A percentile compares a stretch with the other conserved stretches of the same genome.
Evolutionary conservation across 306 rosid species (phyloP).

Genomic region (Cucurbita moschata): DNA sequence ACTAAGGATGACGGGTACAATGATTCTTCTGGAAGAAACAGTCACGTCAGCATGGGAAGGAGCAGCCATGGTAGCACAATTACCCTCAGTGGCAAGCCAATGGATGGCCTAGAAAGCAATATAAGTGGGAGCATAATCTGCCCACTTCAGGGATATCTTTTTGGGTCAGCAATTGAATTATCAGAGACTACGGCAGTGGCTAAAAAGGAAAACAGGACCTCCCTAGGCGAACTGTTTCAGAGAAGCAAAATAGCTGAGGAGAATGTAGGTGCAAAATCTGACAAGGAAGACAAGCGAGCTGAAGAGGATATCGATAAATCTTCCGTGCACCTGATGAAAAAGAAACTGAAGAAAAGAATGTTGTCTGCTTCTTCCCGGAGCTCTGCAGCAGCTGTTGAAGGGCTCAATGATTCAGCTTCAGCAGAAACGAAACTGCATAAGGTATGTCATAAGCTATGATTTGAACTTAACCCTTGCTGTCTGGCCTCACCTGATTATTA

Average conservation of each 20-base stretch:
- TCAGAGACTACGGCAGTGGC: constrained; percentile 46
- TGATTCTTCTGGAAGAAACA: constrained; percentile 71
- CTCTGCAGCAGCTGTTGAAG: constrained; percentile 23
- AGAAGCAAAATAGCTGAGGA: constrained; percentile 54
- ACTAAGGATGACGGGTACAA: constrained; percentile 50
- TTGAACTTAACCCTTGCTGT: neutral
- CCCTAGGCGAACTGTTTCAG: constrained; percentile 79
- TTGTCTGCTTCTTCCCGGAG: constrained; percentile 39
- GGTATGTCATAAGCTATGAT: constrained; percentile 24
- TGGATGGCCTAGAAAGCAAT: constrained; percentile 34
- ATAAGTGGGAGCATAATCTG: constrained; percentile 44
- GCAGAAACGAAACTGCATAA: constrained; percentile 63
- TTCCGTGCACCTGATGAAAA: constrained; percentile 53
- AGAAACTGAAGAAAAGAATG: constrained; percentile 55
- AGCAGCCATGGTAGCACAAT: constrained; percentile 76
- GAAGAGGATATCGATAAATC: constrained; percentile 54
- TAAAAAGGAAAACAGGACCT: constrained; percentile 69
- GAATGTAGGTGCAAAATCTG: constrained; percentile 28
- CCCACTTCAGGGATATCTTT: constrained; percentile 76
- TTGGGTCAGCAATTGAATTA: constrained; percentile 58
- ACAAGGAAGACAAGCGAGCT: constrained; percentile 34
- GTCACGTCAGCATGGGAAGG: constrained; percentile 79
- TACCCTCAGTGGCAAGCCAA: constrained; percentile 64
- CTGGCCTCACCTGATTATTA: neutral
- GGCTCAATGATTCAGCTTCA: constrained; percentile 39